Base-by-base conservation (phyloP, 768 basidiomycete genomes). In the Termitomyces sp. region DNA sequence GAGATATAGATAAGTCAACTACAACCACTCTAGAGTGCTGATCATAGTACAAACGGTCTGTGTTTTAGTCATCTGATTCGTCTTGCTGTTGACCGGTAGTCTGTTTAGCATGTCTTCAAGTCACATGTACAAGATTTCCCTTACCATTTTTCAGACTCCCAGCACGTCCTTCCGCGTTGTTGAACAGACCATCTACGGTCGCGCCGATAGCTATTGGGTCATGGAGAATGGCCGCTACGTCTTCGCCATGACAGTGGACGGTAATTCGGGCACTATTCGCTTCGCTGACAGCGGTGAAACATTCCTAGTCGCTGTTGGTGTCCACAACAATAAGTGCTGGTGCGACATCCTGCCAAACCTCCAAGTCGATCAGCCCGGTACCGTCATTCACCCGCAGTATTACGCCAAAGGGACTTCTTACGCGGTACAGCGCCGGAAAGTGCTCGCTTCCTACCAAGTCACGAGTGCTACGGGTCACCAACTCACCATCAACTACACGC, bases 261-360 rank as follows among this genome's bases (percentile, higher is more conserved):
- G 76, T 46, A 79, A 76, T 0, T 78, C 76, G 14, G 76, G 79
- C 10, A 67, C 68, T 6, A 55, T 47, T 47, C 46, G 46, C 25
- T 47, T 47, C 36, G 63, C 67, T 7, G 68, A 69, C 50, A 66
- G 53, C 8, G 72, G 68, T 59, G 76, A 78, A 56, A 59, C 50
- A 11, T 72, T 76, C 70, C 54, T 76, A 32, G 63, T 75, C 62
- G 69, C 69, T 14, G 43, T 79, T 29, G 79, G 80, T 1, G 69
- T 79, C 31, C 73, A 80, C 70, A 74, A 75, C 69, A 71, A 73
- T 68, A 72, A 71, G 61, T 66, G 71, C 6, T 79, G 79, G 79
- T 67, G 70, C 66, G 77, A 79, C 62, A 70, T 74, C 45, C 67
- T 77, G 56, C 68, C 76, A 4, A 68, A 73, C 54, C 68, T 78